These are phyloP conservation scores for Phoma sp. DNA, from an alignment of 2,329 filamentous ascomycete species.

Conservation along the genomic window DNA sequence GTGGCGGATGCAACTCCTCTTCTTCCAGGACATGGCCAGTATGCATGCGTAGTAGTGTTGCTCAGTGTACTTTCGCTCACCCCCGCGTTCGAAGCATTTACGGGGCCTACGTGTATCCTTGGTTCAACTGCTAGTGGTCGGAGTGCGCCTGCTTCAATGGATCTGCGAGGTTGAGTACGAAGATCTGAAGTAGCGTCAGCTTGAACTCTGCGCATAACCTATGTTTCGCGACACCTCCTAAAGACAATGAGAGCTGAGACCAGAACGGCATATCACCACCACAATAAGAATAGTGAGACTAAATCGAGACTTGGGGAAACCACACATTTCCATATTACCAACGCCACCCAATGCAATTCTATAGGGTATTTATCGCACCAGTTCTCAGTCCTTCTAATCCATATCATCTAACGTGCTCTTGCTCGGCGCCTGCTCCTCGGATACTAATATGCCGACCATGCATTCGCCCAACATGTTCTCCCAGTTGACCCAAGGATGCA, in stretches of 20 bases:
- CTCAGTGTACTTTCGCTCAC: too few relatives aligned
- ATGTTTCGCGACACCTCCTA: too few relatives aligned
- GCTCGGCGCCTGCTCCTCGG: conserved; percentile 54
- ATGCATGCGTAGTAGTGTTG: too few relatives aligned
- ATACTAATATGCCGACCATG: conserved; percentile 66
- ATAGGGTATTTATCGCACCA: conserved; percentile 21
- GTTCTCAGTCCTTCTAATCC: conserved; percentile 55
- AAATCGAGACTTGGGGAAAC: neutral
- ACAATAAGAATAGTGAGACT: neutral
- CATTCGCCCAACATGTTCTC: conserved; percentile 69
- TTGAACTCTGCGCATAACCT: too few relatives aligned
- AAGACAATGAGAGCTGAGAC: neutral
- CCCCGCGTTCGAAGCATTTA: too few relatives aligned
- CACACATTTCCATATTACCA: neutral
- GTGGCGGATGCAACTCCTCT: neutral
- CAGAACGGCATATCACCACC: neutral
- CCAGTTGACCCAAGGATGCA: conserved; percentile 74
- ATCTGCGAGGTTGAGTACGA: too few relatives aligned
- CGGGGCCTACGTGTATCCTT: too few relatives aligned
- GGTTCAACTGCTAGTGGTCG: too few relatives aligned
- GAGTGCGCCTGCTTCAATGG: too few relatives aligned
- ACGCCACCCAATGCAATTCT: conserved; percentile 19
- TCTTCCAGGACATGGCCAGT: neutral
- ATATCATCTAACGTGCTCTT: conserved; percentile 60
- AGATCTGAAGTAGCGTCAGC: too few relatives aligned